phyloP scores from a whole-genome alignment of 2,329 filamentous ascomycete species.

The Pyrenophora graminea region DNA sequence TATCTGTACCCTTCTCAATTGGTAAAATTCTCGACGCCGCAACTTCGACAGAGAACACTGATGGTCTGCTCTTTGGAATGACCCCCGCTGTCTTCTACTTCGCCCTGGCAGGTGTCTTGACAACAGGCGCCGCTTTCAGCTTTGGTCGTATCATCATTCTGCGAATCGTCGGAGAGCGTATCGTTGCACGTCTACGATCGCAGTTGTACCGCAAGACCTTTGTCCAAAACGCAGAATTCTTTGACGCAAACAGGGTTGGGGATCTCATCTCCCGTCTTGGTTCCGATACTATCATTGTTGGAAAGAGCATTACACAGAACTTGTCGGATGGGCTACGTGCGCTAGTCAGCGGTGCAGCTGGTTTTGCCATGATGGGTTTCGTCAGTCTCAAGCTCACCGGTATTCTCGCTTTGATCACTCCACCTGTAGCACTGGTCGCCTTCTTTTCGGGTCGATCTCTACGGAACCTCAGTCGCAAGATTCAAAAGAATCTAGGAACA shows the following conservation, averaged over 20 bases:
- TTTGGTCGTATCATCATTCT: conserved; percentile 93
- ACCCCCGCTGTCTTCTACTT: conserved; percentile 87
- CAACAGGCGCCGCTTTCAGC: conserved; percentile 84
- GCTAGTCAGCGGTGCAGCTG: conserved; percentile 85
- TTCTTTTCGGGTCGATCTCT: conserved; percentile 91
- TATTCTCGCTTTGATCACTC: conserved; percentile 83
- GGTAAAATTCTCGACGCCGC: conserved; percentile 93
- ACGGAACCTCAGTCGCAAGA: conserved; percentile 84
- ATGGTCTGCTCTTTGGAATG: conserved; percentile 78
- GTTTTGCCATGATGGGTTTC: conserved; percentile 93
- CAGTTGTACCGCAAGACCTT: conserved; percentile 91
- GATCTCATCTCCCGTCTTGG: conserved; percentile 94
- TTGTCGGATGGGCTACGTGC: conserved; percentile 93
- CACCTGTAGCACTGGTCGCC: conserved; percentile 85
- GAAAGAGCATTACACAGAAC: conserved; percentile 98
- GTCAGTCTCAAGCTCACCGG: conserved; percentile 89
- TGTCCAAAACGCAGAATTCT: conserved; percentile 98
- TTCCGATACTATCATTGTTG: conserved; percentile 96
- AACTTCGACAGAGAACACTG: conserved; percentile 67
- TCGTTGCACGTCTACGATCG: conserved; percentile 86
- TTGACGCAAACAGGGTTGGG: conserved; percentile 95
- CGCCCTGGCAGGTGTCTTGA: conserved; percentile 73
- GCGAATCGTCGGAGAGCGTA: conserved; percentile 90
- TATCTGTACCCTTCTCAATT: conserved; percentile 96
- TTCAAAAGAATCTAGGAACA: conserved; percentile 90